Evolutionary conservation across 805 yeast genomes (phyloP), one percentile per base, ranked within the genome.

Genomic region (Candida nonsorbophila): DNA sequence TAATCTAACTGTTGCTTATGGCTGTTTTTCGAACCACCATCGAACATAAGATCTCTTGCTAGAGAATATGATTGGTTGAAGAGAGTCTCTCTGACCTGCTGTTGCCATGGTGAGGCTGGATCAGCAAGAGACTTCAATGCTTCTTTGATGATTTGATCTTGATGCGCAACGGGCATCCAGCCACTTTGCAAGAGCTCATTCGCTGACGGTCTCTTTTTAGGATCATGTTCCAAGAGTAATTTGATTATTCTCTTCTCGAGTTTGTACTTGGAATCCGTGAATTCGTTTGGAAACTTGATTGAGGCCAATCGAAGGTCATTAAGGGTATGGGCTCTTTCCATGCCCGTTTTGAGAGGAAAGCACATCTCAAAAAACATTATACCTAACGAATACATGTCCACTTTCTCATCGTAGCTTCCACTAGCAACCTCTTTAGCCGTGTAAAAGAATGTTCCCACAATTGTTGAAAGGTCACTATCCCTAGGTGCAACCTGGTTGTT

Each of bases 351-450:
- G 44, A 90, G 67, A 1, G 79, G 68, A 50, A 79, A 86, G 16
- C 86, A 73, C 98, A 92, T 92, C 51, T 92, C 98, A 52, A 92
- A 92, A 49, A 92, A 86, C 1, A 92, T 92, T 20, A 92, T 77
- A 3, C 99, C 99, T 22, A 92, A 58, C 0, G 98, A 87, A 51
- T 87, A 92, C 83, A 92, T 80, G 52, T 92, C 99, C 21, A 92
- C 94, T 43, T 92, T 92, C 40, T 84, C 95, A 49, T 90, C 80
- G 51, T 92, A 92, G n/a, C 71, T 63, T 1, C 92, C 92, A 11
- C 72, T 66, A 6, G 84, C 63, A 0, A 90, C 90, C 50, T 92
- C 98, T 11, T 76, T 74, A 0, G 98, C 98, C 25, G 90, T 92
- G 49, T 92, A 92, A 18, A 90, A 69, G 1, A 94, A 79, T 0